phyloP scores from a whole-genome alignment of 306 rosid genomes.

The Luffa acutangula region DNA sequence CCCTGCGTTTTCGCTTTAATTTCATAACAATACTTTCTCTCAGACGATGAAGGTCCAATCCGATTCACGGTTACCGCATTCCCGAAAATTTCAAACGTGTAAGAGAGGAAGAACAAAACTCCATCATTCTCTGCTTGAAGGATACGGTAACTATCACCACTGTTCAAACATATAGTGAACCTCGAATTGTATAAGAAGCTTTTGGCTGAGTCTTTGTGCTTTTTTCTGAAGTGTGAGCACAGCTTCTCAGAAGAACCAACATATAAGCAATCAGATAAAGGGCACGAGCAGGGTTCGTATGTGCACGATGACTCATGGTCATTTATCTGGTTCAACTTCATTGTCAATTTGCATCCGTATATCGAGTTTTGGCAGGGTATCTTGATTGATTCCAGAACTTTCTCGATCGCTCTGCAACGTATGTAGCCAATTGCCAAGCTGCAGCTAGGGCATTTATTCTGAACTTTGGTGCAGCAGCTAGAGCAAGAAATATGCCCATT shows the following conservation, averaged over 20 bases:
- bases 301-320: conserved; percentile 52
- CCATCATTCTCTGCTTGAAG: conserved; percentile 42
- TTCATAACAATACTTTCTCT: conserved; percentile 29
- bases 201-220: conserved; percentile 26
- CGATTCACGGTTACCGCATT: conserved; percentile 31
- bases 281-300: conserved; percentile 52
- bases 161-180: conserved; percentile 18
- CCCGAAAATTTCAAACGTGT: conserved; percentile 22
- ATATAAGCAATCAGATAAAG: conserved; percentile 29
- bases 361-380: conserved; percentile 36
- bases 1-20: conserved; percentile 28
- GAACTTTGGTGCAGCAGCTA: conserved; percentile 34
- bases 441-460: conserved; percentile 61
- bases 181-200: conserved; percentile 26
- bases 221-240: conserved; percentile 30
- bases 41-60: conserved; percentile 31
- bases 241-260: conserved; percentile 40
- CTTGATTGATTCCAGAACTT: conserved; percentile 52
- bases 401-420: conserved; percentile 72
- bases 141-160: conserved; percentile 17
- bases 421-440: conserved; percentile 53
- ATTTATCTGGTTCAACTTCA: conserved; percentile 23
- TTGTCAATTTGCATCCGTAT: conserved; percentile 43
- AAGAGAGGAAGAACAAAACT: conserved; percentile 36
- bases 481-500: conserved; percentile 83